These are phyloP conservation scores for Ambrosia trifida DNA, from an alignment of 129 eudicot species.

Conservation along the genomic window DNA sequence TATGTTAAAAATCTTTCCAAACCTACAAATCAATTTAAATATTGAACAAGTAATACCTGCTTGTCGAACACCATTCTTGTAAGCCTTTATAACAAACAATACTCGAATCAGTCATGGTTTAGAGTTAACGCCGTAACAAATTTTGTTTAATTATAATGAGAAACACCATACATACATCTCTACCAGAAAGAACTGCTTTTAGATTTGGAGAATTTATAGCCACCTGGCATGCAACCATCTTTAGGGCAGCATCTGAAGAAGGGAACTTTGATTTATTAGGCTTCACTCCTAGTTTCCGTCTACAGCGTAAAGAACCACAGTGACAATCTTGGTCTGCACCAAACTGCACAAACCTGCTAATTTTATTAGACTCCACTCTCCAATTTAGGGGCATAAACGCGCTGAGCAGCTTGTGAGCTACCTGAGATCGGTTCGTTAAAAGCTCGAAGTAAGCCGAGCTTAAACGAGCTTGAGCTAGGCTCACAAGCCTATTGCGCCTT, in stretches of 20 bases:
- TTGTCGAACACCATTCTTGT: conserved; percentile 49
- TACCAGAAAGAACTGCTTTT: conserved; percentile 52
- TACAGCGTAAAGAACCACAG: conserved; percentile 90
- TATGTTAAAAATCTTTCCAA: too few species aligned
- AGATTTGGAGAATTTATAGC: conserved; percentile 62
- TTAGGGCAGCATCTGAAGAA: conserved; percentile 81
- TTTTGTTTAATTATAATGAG: conserved; percentile 19
- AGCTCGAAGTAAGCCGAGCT: too few species aligned
- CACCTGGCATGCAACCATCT: conserved; percentile 78
- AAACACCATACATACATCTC: conserved; percentile 51
- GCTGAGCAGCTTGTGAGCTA: too few species aligned
- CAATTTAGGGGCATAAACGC: too few species aligned
- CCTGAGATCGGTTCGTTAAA: too few species aligned
- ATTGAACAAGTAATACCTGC: conserved; percentile 48
- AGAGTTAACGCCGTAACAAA: too few species aligned
- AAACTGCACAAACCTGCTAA: conserved; percentile 99
- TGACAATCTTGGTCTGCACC: conserved; percentile 99
- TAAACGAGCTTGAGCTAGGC: too few species aligned
- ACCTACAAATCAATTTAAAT: too few species aligned
- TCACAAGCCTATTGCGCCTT: too few species aligned
- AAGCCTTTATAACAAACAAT: conserved; percentile 48
- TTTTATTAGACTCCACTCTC: conserved; percentile 28
- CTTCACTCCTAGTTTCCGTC: conserved; percentile 89
- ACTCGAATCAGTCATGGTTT: conserved; percentile 41
- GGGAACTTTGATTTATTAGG: conserved; percentile 68